Evolutionary conservation across 192 early-diverging fungal genomes (phyloP).

Genomic region (Coemansia sp.): DNA sequence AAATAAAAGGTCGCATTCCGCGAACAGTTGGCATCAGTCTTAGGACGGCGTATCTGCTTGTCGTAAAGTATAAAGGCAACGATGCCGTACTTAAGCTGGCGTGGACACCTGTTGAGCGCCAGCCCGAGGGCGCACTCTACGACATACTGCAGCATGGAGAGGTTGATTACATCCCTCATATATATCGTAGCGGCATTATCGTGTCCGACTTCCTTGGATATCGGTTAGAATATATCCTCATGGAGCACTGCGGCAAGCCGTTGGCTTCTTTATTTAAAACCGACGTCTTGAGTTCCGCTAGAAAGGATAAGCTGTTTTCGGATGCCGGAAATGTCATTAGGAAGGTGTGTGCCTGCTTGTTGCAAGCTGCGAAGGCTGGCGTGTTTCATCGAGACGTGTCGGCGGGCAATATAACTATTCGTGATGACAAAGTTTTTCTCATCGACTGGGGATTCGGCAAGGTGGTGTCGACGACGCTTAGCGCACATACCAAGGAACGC

Average conservation of each 20-base stretch:
- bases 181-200: not conserved
- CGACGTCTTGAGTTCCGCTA: not conserved
- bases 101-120: not conserved
- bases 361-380: not conserved
- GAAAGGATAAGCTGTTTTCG: not conserved
- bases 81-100: slow-evolving; percentile 5
- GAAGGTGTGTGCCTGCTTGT: not conserved
- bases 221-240: too few species aligned
- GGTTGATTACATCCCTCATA: not conserved
- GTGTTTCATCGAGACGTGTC: not conserved
- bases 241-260: slow-evolving; percentile 8
- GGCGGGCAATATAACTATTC: not conserved
- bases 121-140: too few species aligned
- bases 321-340: not conserved
- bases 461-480: not conserved
- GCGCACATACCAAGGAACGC: not conserved
- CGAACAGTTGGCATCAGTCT: not conserved
- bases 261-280: not conserved
- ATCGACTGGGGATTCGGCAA: too few species aligned
- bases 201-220: not conserved
- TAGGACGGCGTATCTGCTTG: not conserved
- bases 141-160: slow-evolving; percentile 1
- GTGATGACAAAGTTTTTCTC: too few species aligned
- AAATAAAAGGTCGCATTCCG: not conserved
- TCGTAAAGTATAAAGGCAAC: not conserved